Percentiles rank a stretch among this genome's conserved stretches.
Conservation (phyloP, 2,329 filamentous ascomycete genomes). For the Diaporthe australafricana region DNA sequence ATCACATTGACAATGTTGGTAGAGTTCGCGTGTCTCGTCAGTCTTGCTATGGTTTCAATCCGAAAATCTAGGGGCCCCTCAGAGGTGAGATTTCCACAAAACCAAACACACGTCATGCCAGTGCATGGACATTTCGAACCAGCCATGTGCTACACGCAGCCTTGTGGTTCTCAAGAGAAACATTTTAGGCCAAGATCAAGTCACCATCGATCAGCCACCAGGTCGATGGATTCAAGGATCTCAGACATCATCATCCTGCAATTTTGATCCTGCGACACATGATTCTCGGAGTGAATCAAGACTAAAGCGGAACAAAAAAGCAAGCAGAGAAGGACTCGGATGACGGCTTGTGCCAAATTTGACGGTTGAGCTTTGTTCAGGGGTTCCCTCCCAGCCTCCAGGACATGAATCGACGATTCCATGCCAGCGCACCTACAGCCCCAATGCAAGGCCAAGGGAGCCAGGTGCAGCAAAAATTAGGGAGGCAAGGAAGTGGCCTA, state of each 20-base stretch:
- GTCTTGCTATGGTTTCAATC: too few relatives aligned
- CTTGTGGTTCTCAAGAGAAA: background rate
- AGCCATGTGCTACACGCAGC: background rate
- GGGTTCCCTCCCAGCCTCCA: background rate
- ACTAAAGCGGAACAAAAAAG: too few relatives aligned
- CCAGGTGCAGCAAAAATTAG: background rate
- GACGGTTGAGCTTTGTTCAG: too few relatives aligned
- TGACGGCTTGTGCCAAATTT: too few relatives aligned
- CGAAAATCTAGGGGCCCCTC: too few relatives aligned
- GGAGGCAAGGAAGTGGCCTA: background rate
- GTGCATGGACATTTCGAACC: too few relatives aligned
- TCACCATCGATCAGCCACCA: background rate
- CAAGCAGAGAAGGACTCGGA: background rate
- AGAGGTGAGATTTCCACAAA: too few relatives aligned
- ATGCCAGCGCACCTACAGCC: background rate
- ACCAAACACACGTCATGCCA: too few relatives aligned
- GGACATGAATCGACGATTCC: background rate
- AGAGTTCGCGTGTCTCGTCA: too few relatives aligned
- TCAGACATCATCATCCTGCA: background rate
- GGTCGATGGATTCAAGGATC: background rate
- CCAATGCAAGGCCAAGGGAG: background rate
- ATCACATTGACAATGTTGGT: too few relatives aligned
- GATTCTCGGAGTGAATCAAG: too few relatives aligned
- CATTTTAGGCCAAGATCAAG: too few relatives aligned
- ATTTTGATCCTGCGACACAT: background rate